Conservation (phyloP, 2,329 filamentous ascomycete genomes). For the Clonostachys chloroleuca region DNA sequence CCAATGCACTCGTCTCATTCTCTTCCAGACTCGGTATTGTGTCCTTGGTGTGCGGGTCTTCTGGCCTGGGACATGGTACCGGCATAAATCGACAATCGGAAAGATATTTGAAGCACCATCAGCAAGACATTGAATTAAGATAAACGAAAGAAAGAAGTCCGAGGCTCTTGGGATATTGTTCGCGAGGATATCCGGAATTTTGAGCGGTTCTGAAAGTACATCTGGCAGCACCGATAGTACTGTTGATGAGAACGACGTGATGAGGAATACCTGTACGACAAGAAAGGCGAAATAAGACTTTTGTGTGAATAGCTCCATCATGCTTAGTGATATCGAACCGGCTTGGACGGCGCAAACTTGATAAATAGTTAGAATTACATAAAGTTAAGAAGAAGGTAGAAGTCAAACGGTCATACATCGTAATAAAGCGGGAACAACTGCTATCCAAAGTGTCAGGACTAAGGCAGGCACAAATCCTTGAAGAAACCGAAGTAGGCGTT, state of each 20-base stretch:
- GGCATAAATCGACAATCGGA: constrained; percentile 60
- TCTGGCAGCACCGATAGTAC: constrained; percentile 64
- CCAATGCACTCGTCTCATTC: constrained; percentile 72
- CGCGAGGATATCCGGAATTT: constrained; percentile 62
- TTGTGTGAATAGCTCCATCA: constrained; percentile 83
- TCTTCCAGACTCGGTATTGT: constrained; percentile 74
- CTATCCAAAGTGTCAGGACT: constrained; percentile 77
- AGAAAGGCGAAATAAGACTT: constrained; percentile 90
- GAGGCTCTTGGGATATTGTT: constrained; percentile 74
- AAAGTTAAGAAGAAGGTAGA: not conserved
- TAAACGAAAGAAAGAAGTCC: constrained; percentile 93
- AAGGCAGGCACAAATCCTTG: constrained; percentile 80
- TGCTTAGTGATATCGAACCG: constrained; percentile 73
- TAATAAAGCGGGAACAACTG: constrained; percentile 78
- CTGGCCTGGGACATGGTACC: constrained; percentile 57
- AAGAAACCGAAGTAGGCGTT: constrained; percentile 71
- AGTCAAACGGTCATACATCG: constrained; percentile 35
- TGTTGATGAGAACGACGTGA: constrained; percentile 77
- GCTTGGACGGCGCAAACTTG: constrained; percentile 72
- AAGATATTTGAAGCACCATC: constrained; percentile 72
- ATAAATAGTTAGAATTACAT: not conserved
- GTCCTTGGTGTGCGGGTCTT: constrained; percentile 75
- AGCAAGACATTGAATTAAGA: constrained; percentile 83
- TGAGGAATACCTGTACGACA: constrained; percentile 87
- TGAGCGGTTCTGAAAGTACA: constrained; percentile 58